These are phyloP conservation scores for Aurantiochytrium sp. DNA, from an alignment of 108 stramenopile genomes.

Conservation along the genomic window DNA sequence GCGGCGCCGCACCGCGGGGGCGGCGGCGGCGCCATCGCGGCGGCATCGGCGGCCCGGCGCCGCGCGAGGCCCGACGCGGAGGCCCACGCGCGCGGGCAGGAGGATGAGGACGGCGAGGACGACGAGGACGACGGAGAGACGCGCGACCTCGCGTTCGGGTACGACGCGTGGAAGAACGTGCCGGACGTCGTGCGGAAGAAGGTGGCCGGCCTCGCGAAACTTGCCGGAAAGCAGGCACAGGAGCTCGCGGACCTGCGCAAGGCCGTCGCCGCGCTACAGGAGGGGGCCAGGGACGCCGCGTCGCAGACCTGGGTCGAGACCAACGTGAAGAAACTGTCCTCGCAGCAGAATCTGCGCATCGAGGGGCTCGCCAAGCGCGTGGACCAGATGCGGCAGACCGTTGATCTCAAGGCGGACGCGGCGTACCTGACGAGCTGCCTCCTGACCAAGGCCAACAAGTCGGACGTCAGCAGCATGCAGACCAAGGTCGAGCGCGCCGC, in stretches of 20 bases:
- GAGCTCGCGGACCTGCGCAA: background rate
- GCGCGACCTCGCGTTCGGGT: background rate
- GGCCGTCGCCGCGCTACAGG: background rate
- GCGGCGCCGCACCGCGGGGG: background rate
- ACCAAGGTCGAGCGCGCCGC: background rate
- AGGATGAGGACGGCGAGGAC: no score
- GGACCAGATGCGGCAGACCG: background rate
- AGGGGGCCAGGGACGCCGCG: background rate
- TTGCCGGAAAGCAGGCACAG: background rate
- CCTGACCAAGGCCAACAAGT: constrained; percentile 20
- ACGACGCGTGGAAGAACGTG: background rate
- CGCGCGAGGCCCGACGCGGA: background rate
- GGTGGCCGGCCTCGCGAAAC: background rate
- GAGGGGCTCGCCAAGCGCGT: background rate
- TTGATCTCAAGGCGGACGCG: constrained; percentile 22
- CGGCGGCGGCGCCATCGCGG: background rate
- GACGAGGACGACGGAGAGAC: background rate
- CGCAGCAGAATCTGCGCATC: background rate
- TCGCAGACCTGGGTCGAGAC: background rate
- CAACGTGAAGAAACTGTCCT: background rate
- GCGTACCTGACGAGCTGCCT: constrained; percentile 19
- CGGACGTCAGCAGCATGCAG: background rate
- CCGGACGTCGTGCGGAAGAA: background rate
- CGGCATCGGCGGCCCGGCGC: background rate
- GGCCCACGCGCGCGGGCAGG: no score